Evolutionary conservation across 225 moss, liverwort and hornwort species (phyloP).

Genomic region (Neckera pumila): DNA sequence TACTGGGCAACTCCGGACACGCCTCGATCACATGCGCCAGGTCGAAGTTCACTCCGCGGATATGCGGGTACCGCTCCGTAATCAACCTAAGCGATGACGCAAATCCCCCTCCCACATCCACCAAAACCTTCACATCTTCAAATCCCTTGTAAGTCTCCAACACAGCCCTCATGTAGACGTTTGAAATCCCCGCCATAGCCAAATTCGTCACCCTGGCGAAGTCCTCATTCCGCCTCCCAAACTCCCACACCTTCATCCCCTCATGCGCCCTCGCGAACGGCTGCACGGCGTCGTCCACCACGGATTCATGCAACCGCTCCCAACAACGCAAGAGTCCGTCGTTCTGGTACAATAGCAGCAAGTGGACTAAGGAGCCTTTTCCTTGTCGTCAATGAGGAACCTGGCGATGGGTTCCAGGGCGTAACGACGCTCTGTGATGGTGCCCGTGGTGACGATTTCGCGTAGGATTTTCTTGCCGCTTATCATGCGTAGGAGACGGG

Average conservation of each 20-base stretch:
- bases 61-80: background rate
- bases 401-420: background rate
- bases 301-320: background rate
- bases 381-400: slow-evolving; percentile 6
- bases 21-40: background rate
- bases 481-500: slow-evolving; percentile 17
- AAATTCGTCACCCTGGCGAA: background rate
- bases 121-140: background rate
- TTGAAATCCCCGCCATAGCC: slow-evolving; percentile 9
- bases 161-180: background rate
- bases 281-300: background rate
- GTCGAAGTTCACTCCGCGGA: background rate
- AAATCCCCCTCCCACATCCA: background rate
- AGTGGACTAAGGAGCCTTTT: background rate
- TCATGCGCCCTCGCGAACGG: background rate
- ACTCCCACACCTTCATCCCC: background rate
- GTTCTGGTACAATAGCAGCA: background rate
- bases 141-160: slow-evolving; percentile 18
- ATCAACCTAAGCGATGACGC: background rate
- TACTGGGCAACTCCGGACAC: background rate
- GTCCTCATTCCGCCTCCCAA: background rate
- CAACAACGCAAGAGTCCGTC: background rate
- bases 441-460: background rate
- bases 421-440: background rate
- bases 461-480: background rate